Percentiles rank a stretch among this genome's conserved stretches.
phyloP scores from a whole-genome alignment of 805 yeast genomes.

The Diddensiella santjacobensis region DNA sequence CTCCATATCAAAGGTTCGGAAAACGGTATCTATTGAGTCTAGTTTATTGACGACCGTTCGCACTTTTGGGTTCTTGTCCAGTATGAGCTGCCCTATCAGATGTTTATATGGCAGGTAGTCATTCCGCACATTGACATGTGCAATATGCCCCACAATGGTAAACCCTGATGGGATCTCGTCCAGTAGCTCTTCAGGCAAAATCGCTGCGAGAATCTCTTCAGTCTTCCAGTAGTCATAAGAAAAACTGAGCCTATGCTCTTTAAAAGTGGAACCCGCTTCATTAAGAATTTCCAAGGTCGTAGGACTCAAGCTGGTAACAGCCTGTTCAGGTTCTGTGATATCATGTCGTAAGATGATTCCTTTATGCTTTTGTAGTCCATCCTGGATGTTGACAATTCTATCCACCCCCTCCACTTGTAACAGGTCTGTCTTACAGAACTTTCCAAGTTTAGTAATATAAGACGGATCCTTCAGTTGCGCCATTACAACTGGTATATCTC shows the following conservation, averaged over 20 bases:
- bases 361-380: constrained; percentile 34
- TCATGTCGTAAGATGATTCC: constrained; percentile 61
- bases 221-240: constrained; percentile 82
- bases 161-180: constrained; percentile 86
- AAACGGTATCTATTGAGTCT: constrained; percentile 80
- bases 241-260: constrained; percentile 52
- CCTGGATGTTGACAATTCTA: constrained; percentile 49
- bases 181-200: constrained; percentile 65
- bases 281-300: constrained; percentile 45
- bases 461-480: constrained; percentile 69
- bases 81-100: constrained; percentile 82
- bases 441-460: constrained; percentile 56
- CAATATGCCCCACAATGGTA: constrained; percentile 92
- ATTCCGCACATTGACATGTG: constrained; percentile 81
- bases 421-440: constrained; percentile 54
- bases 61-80: constrained; percentile 80
- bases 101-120: constrained; percentile 79
- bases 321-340: constrained; percentile 39
- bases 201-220: constrained; percentile 76
- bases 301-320: constrained; percentile 38
- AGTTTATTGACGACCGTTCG: constrained; percentile 90
- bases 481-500: constrained; percentile 56
- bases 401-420: constrained; percentile 67
- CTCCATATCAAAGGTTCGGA: constrained; percentile 91
- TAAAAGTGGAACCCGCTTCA: constrained; percentile 44